A percentile compares a stretch with the other conserved stretches of the same genome.
Conservation (phyloP, 2,329 filamentous ascomycete species). For the Pestalotiopsis fici region DNA sequence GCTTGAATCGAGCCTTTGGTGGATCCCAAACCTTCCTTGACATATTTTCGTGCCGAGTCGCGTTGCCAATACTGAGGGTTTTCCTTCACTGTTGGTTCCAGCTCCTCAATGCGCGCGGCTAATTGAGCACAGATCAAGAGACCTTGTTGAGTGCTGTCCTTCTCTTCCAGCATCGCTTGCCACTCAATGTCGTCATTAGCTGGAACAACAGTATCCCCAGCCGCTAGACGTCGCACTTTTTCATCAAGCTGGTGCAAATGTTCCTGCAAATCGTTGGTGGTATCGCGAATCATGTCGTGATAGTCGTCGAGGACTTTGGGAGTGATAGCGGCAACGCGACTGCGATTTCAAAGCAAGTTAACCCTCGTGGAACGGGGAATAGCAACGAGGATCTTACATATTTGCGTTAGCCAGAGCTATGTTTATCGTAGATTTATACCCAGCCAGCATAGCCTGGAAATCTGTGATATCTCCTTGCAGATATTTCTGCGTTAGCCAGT, state of each 20-base stretch:
- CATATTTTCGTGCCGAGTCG: constrained; percentile 8
- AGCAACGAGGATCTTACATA: constrained; percentile 8
- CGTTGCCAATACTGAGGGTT: constrained; percentile 7
- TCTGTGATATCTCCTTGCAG: constrained; percentile 9
- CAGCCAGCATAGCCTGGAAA: constrained; percentile 8
- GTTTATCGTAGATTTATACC: constrained; percentile 12
- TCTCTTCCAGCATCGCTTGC: constrained; percentile 11
- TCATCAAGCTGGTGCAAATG: constrained; percentile 8
- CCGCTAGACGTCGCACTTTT: constrained; percentile 9
- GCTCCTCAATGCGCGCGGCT: constrained; percentile 9
- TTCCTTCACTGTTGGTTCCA: constrained; percentile 6
- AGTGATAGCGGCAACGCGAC: constrained; percentile 5
- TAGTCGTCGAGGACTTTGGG: constrained; percentile 12
- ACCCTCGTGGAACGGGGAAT: neutral
- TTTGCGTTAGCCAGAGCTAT: constrained; percentile 12
- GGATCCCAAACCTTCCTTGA: constrained; percentile 1
- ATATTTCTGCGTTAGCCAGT: constrained; percentile 12
- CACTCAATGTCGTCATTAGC: neutral
- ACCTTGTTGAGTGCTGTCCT: constrained; percentile 13
- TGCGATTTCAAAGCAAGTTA: constrained; percentile 1
- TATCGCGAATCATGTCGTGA: constrained; percentile 11
- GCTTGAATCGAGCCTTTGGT: constrained; percentile 6
- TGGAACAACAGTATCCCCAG: neutral
- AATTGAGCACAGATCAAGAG: constrained; percentile 12
- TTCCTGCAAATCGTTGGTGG: constrained; percentile 7